phyloP scores from a whole-genome alignment of 2,329 filamentous ascomycete genomes.

The Fusarium chlamydosporum region DNA sequence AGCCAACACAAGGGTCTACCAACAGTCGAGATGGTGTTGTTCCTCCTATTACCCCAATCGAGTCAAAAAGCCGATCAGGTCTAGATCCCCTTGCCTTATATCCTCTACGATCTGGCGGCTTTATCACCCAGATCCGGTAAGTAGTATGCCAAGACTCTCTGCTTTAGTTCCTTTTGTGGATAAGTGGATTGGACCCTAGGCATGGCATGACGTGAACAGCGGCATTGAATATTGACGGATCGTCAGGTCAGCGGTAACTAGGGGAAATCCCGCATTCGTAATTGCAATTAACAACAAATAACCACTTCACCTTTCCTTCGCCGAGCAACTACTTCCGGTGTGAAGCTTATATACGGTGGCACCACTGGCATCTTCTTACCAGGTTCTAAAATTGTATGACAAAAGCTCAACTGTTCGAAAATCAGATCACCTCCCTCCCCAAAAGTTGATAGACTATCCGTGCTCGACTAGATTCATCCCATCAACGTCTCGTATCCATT shows the following conservation, averaged over 20 bases:
- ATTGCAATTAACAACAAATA: neutral
- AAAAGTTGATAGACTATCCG: neutral
- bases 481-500: constrained; percentile 51
- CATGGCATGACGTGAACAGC: neutral
- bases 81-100: neutral
- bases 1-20: neutral
- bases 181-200: constrained; percentile 9
- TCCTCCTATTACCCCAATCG: neutral
- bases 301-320: neutral
- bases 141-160: neutral
- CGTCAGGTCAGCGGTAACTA: neutral
- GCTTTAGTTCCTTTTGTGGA: neutral
- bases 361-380: neutral
- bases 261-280: neutral
- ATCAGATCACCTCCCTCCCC: neutral
- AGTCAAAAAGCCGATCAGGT: constrained; percentile 4
- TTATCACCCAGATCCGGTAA: constrained; percentile 20
- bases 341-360: neutral
- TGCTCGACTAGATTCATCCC: constrained; percentile 33
- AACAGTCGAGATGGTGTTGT: neutral
- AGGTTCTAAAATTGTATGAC: neutral
- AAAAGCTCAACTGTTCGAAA: neutral
- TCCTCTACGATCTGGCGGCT: constrained; percentile 4
- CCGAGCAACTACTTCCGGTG: too few species aligned
- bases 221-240: neutral